Conservation (phyloP, 2,329 filamentous ascomycete genomes). For the Coleophoma crateriformis region DNA sequence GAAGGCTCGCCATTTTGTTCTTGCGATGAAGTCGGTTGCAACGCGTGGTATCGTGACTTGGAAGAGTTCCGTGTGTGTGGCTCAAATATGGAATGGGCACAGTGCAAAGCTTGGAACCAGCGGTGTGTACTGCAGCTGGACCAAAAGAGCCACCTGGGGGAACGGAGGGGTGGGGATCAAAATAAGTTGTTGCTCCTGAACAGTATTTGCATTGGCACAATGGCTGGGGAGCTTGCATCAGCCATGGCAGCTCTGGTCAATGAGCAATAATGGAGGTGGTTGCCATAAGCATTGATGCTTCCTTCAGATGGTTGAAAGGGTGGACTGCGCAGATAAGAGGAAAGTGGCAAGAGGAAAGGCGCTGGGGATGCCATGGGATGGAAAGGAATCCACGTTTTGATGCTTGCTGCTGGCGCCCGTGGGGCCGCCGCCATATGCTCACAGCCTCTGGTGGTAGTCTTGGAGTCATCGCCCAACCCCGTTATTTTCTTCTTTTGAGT, state of each 20-base stretch:
- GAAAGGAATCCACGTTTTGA: too few species aligned
- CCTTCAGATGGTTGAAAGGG: slow-evolving; percentile 4
- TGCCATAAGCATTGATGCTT: slow-evolving; percentile 8
- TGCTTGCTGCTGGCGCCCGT: slow-evolving; percentile 5
- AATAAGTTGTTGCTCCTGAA: background rate
- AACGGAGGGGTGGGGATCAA: background rate
- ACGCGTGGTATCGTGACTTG: background rate
- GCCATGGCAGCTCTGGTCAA: background rate
- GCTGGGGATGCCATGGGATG: background rate
- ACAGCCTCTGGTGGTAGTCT: background rate
- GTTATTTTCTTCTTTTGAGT: too few species aligned
- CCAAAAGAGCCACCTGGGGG: background rate
- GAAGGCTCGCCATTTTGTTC: slow-evolving; percentile 22
- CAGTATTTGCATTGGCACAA: background rate
- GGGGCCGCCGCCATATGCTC: background rate
- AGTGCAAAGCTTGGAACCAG: too few species aligned
- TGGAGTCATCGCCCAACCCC: background rate
- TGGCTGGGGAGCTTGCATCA: slow-evolving; percentile 14
- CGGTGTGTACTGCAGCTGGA: too few species aligned
- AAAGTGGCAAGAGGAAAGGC: slow-evolving; percentile 5
- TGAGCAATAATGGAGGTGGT: slow-evolving; percentile 1
- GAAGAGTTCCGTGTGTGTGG: background rate
- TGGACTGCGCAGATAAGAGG: slow-evolving; percentile 5
- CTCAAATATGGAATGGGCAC: too few species aligned
- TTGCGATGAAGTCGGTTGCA: background rate